phyloP scores from a whole-genome alignment of 139 green algal genomes.

The Trebouxia sp. region DNA sequence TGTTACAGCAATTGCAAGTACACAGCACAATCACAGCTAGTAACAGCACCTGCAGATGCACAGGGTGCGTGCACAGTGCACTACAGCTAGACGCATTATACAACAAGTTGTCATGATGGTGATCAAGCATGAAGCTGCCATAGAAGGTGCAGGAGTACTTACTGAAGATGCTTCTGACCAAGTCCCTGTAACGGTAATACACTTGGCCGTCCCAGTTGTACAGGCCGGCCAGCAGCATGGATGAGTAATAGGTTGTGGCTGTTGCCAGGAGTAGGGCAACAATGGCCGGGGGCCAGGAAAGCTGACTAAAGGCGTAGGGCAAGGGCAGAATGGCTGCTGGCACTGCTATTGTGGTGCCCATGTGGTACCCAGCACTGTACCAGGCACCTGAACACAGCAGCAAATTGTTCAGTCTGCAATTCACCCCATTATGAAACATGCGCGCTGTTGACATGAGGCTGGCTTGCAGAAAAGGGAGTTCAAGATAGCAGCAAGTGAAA shows the following conservation, averaged over 20 bases:
- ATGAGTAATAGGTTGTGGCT: conserved; percentile 35
- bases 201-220: conserved; percentile 38
- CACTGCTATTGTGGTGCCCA: conserved; percentile 51
- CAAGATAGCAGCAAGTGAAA: too few species aligned
- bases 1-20: too few species aligned
- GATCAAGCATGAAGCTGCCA: background rate
- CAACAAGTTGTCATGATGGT: background rate
- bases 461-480: too few species aligned
- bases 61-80: too few species aligned
- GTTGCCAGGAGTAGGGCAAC: conserved; percentile 32
- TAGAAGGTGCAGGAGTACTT: background rate
- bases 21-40: too few species aligned
- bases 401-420: too few species aligned
- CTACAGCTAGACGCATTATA: background rate
- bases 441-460: too few species aligned
- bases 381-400: conserved; percentile 35
- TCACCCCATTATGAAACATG: too few species aligned
- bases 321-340: conserved; percentile 48
- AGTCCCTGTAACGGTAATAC: conserved; percentile 42
- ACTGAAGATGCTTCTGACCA: conserved; percentile 11
- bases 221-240: conserved; percentile 40
- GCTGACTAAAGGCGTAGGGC: conserved; percentile 43
- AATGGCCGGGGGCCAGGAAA: conserved; percentile 40
- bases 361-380: conserved; percentile 43
- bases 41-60: too few species aligned